Evolutionary conservation across 257 asterid genomes (phyloP), one percentile per base, ranked within the genome.

Genomic region (Salvia splendens): DNA sequence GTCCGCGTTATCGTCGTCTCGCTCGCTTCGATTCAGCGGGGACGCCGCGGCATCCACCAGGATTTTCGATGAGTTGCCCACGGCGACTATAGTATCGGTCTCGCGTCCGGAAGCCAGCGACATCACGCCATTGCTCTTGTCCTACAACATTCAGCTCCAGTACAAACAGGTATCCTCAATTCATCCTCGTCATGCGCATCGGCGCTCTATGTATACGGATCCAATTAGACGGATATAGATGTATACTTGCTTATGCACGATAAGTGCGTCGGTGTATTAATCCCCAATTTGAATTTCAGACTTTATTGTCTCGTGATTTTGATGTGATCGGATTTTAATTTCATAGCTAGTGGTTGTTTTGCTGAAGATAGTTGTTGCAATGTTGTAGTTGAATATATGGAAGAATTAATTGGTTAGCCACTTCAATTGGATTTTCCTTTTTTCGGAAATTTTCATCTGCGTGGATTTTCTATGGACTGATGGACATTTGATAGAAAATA

Each of bases 21-120:
- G 78, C 55, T 88, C 96, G 51, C 67, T 81, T 64, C 82, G 82
- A 49, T 64, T 54, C 78, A 73, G 75, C 71, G 73, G 66, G 3
- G 93, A 79, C 4, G 61, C 67, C 52, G 66, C 73, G 67, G 65
- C 65, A 24, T 55, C 62, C 66, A 53, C 68, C 9, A 78, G 84
- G 70, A 88, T 88, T 47, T 93, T 93, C 63, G 97, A 93, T 3
- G 96, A 90, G 77, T 43, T 93, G 71, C 99, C 99, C 3, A 81
- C 75, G 67, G 95, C 95, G 12, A 83, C 72, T 2, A 81, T 93
- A 41, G 79, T 86, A 12, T 79, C 88, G 51, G 91, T 90, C 35
- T 88, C 96, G 33, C 84, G 93, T 36, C 87, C 95, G 47, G 99
- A 93, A 70, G 92, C 89, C 38, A 82, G 85, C 52, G 95, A 90